A percentile compares a stretch with the other conserved stretches of the same genome.
Evolutionary conservation across 2,329 filamentous ascomycete species (phyloP).

Genomic region (Hirsutella rhossiliensis): DNA sequence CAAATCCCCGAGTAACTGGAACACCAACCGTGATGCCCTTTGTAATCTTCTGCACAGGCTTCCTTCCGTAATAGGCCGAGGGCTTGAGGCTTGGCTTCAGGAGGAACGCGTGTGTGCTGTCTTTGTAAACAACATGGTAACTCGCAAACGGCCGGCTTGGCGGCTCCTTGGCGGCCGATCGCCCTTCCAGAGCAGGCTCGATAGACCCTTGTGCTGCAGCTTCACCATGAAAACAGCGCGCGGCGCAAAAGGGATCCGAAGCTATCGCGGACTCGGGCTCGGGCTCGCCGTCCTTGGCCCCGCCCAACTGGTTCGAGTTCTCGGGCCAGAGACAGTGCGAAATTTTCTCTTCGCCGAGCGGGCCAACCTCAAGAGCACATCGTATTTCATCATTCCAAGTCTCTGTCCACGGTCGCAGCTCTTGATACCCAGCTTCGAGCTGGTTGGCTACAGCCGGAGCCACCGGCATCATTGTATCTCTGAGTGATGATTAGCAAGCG

Average conservation of each 20-base stretch:
- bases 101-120: conserved; percentile 66
- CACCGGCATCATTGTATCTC: conserved; percentile 82
- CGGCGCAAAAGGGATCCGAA: conserved; percentile 45
- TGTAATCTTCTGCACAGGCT: conserved; percentile 71
- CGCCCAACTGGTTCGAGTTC: conserved; percentile 18
- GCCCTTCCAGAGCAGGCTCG: conserved; percentile 17
- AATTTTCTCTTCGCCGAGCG: conserved; percentile 83
- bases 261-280: conserved; percentile 30
- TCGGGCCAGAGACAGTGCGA: conserved; percentile 72
- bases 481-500: conserved; percentile 8
- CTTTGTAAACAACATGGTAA: conserved; percentile 79
- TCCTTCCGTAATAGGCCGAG: conserved; percentile 72
- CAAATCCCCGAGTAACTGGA: conserved; percentile 81
- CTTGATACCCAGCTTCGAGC: conserved; percentile 79
- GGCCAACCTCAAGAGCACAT: conserved; percentile 82
- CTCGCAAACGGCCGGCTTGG: conserved; percentile 51
- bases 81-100: conserved; percentile 77
- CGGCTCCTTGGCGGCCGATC: conserved; percentile 26
- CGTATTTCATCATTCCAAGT: conserved; percentile 88
- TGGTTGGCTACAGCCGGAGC: conserved; percentile 81
- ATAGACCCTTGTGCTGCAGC: conserved; percentile 42
- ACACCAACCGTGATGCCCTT: conserved; percentile 76
- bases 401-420: conserved; percentile 77
- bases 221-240: conserved; percentile 46
- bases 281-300: conserved; percentile 5